Conservation (phyloP, 345 rosid genomes). For the Salix suchowensis region DNA sequence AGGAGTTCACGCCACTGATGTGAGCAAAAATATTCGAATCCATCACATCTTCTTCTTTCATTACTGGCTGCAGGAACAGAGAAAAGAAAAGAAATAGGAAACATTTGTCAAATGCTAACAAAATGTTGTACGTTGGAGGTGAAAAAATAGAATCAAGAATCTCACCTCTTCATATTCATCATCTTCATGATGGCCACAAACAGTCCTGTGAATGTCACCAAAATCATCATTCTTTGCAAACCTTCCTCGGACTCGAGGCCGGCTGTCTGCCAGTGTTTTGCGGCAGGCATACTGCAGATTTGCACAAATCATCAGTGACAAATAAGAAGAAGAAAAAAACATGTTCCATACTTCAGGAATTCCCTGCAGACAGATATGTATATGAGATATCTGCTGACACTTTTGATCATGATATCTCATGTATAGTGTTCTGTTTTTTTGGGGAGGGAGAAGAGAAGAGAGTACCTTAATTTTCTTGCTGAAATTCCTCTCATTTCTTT, state of each 20-base stretch:
- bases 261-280: conserved; percentile 86
- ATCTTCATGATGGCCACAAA: conserved; percentile 57
- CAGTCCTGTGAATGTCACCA: conserved; percentile 46
- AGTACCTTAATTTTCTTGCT: conserved; percentile 92
- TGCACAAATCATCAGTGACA: neutral
- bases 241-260: conserved; percentile 91
- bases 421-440: neutral
- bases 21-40: conserved; percentile 84
- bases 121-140: neutral
- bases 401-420: neutral
- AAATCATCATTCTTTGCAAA: conserved; percentile 88
- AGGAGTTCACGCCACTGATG: conserved; percentile 75
- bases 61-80: conserved; percentile 52
- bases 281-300: conserved; percentile 80
- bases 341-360: neutral
- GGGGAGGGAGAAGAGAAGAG: neutral
- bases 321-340: neutral
- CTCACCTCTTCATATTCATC: conserved; percentile 76
- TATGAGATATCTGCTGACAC: too few relatives aligned
- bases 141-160: neutral
- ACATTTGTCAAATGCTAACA: too few relatives aligned
- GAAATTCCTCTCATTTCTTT: conserved; percentile 90
- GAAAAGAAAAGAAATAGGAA: conserved; percentile 10
- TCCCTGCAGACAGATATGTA: neutral
- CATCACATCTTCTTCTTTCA: conserved; percentile 65